Base-by-base conservation (phyloP, 495 filamentous ascomycete species). In the Tuber umbilicatum region DNA sequence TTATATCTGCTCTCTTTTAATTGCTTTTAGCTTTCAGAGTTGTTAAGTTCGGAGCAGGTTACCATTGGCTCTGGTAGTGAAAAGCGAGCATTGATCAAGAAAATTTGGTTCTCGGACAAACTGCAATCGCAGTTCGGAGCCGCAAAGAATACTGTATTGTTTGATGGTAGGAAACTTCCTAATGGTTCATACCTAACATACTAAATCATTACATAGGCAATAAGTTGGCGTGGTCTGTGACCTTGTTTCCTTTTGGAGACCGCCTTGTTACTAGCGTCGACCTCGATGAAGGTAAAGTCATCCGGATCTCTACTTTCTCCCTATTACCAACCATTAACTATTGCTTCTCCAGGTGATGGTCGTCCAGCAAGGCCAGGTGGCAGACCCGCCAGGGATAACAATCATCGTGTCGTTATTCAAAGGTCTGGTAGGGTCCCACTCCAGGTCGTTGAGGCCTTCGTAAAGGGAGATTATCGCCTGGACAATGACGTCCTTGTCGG, bases 401-500 rank as follows among this genome's bases (percentile, higher is more conserved):
- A 78, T 0, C 89, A 89, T 77, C 84, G 85, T 7, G 75, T 95
- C 50, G 85, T 84, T 5, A 87, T 97, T 47, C 83, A 85, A 2
- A 86, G 85, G 35, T 89, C 89, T 19, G 88, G 86, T 23, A 83
- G 77, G 0, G 86, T 99, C 76, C 86, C 90, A 31, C 85, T 97
- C 47, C 80, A 85, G 9, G 86, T 87, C 2, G 86, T 99, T 42
- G 81, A 84, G 5, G 83, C 83, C 3, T 97, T 93, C 83, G 85
- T 99, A 0, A 73, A 85, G 0, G 87, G 88, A 5, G 84, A 87
- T 17, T 85, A 85, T 39, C 78, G 83, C 1, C 91, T 91, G 81
- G 87, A 92, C 75, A 87, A 87, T 41, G 76, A 84, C 17, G 87
- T 93, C 40, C 84, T 97, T 23, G 91, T 96, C 80, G 89, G 91